These are phyloP conservation scores for Candida ipomoeae DNA, from an alignment of 805 yeast genomes.

Conservation along the genomic window DNA sequence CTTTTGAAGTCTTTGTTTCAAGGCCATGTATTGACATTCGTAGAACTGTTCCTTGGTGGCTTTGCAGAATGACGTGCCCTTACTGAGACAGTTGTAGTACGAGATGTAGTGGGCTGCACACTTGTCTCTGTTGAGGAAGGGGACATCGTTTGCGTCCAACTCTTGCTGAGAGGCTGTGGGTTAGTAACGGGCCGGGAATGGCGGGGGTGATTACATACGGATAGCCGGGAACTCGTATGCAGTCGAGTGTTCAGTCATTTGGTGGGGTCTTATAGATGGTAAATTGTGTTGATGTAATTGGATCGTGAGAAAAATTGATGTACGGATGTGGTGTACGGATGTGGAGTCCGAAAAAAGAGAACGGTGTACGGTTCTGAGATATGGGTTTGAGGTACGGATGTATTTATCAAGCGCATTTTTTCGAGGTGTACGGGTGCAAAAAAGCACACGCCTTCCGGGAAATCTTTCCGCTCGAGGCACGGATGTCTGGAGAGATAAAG, in stretches of 20 bases:
- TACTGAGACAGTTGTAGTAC: slow-evolving; percentile 41
- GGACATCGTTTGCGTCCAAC: slow-evolving; percentile 39
- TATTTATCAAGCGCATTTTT: too few species aligned
- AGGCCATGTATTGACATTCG: slow-evolving; percentile 41
- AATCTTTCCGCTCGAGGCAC: neutral
- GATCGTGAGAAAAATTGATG: slow-evolving; percentile 4
- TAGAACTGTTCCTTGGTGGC: slow-evolving; percentile 40
- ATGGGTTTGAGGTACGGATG: neutral
- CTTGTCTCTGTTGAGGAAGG: slow-evolving; percentile 41
- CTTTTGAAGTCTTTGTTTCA: slow-evolving; percentile 39
- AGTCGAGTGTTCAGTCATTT: slow-evolving; percentile 16
- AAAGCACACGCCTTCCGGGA: too few species aligned
- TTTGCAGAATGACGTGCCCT: slow-evolving; percentile 40
- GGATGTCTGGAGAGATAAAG: neutral
- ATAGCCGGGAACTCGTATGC: slow-evolving; percentile 37
- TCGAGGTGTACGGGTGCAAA: too few species aligned
- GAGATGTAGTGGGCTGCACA: slow-evolving; percentile 42
- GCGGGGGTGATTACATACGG: slow-evolving; percentile 27
- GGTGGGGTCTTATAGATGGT: neutral
- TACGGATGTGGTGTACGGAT: slow-evolving; percentile 5
- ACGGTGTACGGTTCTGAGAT: slow-evolving; percentile 1
- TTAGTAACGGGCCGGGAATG: slow-evolving; percentile 4
- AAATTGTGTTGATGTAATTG: neutral
- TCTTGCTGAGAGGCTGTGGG: slow-evolving; percentile 24
- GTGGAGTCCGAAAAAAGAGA: neutral